A percentile compares a stretch with the other conserved stretches of the same genome.
Evolutionary conservation across 169 alveolate genomes (phyloP).

Genomic region (Amoebophrya sp.): DNA sequence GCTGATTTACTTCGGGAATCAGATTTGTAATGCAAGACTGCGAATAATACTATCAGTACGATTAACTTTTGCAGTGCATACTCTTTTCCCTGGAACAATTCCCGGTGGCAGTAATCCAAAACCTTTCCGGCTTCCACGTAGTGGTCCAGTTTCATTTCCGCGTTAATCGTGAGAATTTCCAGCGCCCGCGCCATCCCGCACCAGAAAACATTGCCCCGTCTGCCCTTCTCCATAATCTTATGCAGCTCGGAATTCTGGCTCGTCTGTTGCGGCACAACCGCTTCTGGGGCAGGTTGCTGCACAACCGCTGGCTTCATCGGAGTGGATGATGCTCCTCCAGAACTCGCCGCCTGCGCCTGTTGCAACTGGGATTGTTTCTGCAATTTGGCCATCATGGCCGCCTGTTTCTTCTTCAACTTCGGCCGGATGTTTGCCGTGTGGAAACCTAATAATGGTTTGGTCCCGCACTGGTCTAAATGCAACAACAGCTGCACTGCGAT

Average conservation of each 20-base stretch:
- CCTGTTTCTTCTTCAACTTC: no score
- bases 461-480: not conserved
- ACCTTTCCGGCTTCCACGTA: not conserved
- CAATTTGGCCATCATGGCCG: no score
- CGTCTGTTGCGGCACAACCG: no score
- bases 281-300: no score
- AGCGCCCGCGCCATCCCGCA: not conserved
- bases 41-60: no score
- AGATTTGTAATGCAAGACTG: no score
- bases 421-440: not conserved
- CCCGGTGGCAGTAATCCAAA: not conserved
- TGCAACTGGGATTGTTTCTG: no score
- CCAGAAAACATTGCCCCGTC: not conserved
- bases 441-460: not conserved
- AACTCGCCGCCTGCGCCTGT: no score
- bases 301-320: no score
- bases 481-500: not conserved
- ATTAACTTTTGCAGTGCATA: no score
- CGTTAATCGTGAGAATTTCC: not conserved
- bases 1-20: no score
- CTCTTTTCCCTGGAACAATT: no score
- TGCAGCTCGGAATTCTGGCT: not conserved
- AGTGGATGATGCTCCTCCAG: not conserved
- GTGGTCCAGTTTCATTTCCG: not conserved
- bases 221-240: not conserved